Conservation (phyloP, 179 eudicot species). For the Beta corolliflora region DNA sequence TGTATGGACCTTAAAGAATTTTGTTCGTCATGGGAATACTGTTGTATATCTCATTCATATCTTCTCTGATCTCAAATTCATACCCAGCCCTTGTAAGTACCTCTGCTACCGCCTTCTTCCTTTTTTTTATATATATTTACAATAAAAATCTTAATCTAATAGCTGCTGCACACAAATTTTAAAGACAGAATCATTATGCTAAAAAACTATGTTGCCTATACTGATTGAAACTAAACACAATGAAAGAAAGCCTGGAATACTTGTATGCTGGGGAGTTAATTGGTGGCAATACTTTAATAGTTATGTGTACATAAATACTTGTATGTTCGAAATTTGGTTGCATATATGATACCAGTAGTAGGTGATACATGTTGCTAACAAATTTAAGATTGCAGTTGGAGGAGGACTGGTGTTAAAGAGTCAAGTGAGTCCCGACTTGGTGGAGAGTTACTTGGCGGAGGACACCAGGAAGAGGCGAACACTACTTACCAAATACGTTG, state of each 20-base stretch:
- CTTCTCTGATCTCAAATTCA: constrained; percentile 55
- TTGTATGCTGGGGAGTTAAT: neutral
- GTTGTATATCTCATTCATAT: constrained; percentile 71
- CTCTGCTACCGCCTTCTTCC: neutral
- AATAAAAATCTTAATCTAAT: too few relatives aligned
- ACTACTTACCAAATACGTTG: constrained; percentile 55
- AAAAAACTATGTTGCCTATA: too few relatives aligned
- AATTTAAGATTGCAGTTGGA: constrained; percentile 34
- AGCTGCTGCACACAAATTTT: too few relatives aligned
- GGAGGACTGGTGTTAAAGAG: constrained; percentile 61
- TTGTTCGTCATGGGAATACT: constrained; percentile 26
- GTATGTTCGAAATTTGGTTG: neutral
- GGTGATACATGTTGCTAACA: neutral
- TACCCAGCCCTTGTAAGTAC: constrained; percentile 76
- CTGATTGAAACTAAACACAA: neutral
- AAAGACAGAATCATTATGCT: too few relatives aligned
- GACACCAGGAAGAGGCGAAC: constrained; percentile 61
- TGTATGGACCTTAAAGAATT: constrained; percentile 55
- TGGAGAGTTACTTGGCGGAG: constrained; percentile 45
- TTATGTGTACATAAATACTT: neutral
- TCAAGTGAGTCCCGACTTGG: constrained; percentile 67
- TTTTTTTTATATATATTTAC: too few relatives aligned
- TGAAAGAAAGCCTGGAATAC: neutral
- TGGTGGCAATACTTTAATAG: neutral
- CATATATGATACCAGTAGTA: neutral